Evolutionary conservation across 139 green algal genomes (phyloP).

Genomic region (Marvania coccoides): DNA sequence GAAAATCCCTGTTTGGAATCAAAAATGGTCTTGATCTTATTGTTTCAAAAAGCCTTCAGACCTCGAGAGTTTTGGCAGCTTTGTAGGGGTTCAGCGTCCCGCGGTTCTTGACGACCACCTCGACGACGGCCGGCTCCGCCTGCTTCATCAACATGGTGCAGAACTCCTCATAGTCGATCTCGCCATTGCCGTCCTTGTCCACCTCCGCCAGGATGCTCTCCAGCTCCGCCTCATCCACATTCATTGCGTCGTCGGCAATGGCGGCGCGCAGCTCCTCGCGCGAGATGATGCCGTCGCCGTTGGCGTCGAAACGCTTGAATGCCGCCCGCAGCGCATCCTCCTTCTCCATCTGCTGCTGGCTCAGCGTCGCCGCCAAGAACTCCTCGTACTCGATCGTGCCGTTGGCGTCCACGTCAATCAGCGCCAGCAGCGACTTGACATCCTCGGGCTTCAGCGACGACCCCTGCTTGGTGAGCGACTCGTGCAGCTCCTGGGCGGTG

Average conservation of each 20-base stretch:
- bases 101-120: not conserved
- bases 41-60: no score
- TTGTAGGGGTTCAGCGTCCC: constrained; percentile 27
- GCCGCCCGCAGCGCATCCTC: constrained; percentile 71
- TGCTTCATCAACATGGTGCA: constrained; percentile 50
- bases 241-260: constrained; percentile 22
- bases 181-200: constrained; percentile 59
- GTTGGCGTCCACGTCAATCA: constrained; percentile 74
- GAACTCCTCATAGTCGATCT: constrained; percentile 78
- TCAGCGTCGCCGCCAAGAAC: constrained; percentile 81
- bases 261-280: constrained; percentile 52
- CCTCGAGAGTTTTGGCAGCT: constrained; percentile 3
- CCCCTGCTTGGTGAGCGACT: constrained; percentile 58
- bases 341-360: constrained; percentile 67
- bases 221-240: constrained; percentile 23
- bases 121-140: not conserved
- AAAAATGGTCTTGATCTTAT: no score
- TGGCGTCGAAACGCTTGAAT: constrained; percentile 73
- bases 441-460: constrained; percentile 58
- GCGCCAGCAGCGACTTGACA: constrained; percentile 63
- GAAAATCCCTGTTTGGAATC: no score
- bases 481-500: constrained; percentile 80
- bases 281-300: constrained; percentile 62
- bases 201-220: constrained; percentile 44
- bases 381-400: constrained; percentile 92